These are phyloP conservation scores for Phytopythium helicoides DNA, from an alignment of 352 stramenopile species.

Conservation along the genomic window DNA sequence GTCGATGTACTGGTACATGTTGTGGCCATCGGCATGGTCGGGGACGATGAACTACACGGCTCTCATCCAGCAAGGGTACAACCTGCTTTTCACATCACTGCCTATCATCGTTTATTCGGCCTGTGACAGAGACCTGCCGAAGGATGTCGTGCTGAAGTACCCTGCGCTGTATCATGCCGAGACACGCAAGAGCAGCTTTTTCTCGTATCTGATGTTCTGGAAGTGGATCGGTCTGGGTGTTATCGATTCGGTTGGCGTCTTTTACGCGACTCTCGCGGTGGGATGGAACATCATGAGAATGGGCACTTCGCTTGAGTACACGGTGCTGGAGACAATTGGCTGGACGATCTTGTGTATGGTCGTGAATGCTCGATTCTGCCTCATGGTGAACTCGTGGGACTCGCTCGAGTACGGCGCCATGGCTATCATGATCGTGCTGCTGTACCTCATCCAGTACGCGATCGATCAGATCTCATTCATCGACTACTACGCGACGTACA, in stretches of 20 bases:
- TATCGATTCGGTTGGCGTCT: conserved; percentile 78
- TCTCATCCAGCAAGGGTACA: conserved; percentile 91
- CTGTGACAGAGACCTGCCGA: conserved; percentile 77
- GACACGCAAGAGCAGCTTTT: conserved; percentile 54
- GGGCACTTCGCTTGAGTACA: conserved; percentile 55
- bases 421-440: conserved; percentile 40
- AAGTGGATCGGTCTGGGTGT: conserved; percentile 79
- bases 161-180: conserved; percentile 67
- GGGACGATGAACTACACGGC: conserved; percentile 86
- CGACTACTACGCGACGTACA: conserved; percentile 63
- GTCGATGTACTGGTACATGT: conserved; percentile 88
- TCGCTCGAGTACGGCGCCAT: conserved; percentile 55
- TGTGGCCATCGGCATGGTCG: conserved; percentile 90
- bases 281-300: conserved; percentile 59
- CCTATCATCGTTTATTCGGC: conserved; percentile 90
- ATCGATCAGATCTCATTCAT: conserved; percentile 66
- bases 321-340: conserved; percentile 56
- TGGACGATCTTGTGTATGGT: conserved; percentile 82
- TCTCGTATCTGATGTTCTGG: conserved; percentile 84
- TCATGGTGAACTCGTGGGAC: conserved; percentile 85
- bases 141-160: conserved; percentile 57
- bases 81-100: conserved; percentile 93
- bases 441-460: conserved; percentile 70
- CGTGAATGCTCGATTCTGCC: conserved; percentile 71
- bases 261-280: conserved; percentile 48